Evolutionary conservation across 352 stramenopile genomes (phyloP), one percentile per base, ranked within the genome.

Genomic region (Phytophthora pinifolia): DNA sequence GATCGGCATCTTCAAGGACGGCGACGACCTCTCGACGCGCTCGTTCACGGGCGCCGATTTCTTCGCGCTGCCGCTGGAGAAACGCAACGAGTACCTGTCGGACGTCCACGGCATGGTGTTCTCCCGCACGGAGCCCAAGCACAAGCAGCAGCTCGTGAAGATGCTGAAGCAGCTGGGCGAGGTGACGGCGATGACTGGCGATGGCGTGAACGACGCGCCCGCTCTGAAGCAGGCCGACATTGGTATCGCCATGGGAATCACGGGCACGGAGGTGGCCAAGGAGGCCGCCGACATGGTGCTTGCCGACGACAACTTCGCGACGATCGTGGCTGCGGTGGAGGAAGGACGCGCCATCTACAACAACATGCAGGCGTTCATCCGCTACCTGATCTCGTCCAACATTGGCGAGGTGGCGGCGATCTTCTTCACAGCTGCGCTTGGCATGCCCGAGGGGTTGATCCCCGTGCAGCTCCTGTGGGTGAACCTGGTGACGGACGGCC

Each of bases 401-500:
- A 99, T 99, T 69, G 97, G 97, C 58, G 97, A 99, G 74, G 98
- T 99, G 32, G 96, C 92, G 32, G 97, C 96, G 4, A 99, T 99
- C 58, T 98, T 99, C 67, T 97, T 99, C 64, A 97, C 96, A 15
- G 95, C 96, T 5, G 76, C 97, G 9, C 74, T 98, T 27, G 97
- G 97, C 34, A 82, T 99, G 27, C 97, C 97, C 0, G 97, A 99
- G 67, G 94, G 94, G 18, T 76, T 99, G 17, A 99, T 97, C 47
- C 95, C 98, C 2, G 97, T 99, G 56, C 97, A 99, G 72, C 79
- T 99, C 10, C 74, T 99, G 10, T 99, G 97, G 97, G 96, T 99
- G n/a, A 99, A 99, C 76, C 79, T 99, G 14, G 97, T 99, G 31
- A 99, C 97, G 9, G 98, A 99, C 72, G 97, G 97, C 25, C 96